Conservation (phyloP, 192 early-diverging fungal species). For the Podila horticola region DNA sequence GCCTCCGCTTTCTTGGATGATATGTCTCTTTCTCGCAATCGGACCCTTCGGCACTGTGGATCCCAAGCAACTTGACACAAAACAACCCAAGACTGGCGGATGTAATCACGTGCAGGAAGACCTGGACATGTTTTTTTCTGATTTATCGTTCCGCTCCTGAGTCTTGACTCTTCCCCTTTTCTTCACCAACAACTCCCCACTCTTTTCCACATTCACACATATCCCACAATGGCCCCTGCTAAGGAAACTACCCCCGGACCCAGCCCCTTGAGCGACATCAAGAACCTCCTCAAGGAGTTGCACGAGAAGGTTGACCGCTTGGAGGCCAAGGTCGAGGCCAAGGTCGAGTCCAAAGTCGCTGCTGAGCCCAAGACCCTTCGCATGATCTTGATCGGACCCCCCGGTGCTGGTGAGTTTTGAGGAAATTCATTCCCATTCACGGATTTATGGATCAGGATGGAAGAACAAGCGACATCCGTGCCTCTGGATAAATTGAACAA, state of each 20-base stretch:
- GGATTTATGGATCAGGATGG: too few relatives aligned
- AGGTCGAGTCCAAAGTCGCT: conserved; percentile 14
- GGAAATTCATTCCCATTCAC: background rate
- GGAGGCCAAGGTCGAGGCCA: conserved; percentile 35
- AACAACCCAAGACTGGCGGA: too few relatives aligned
- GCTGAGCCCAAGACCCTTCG: conserved; percentile 56
- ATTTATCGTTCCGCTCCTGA: background rate
- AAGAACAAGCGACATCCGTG: too few relatives aligned
- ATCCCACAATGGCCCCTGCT: conserved; percentile 32
- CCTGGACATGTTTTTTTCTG: too few relatives aligned
- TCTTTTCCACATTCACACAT: background rate
- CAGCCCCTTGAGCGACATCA: conserved; percentile 44
- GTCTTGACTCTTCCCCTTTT: background rate
- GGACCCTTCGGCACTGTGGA: too few relatives aligned
- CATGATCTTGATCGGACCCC: conserved; percentile 93
- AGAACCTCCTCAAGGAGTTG: conserved; percentile 51
- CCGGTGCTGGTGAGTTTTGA: conserved; percentile 80
- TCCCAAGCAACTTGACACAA: too few relatives aligned
- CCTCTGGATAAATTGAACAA: too few relatives aligned
- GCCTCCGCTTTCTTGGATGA: too few relatives aligned
- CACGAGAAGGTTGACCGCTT: conserved; percentile 49
- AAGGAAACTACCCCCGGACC: conserved; percentile 44
- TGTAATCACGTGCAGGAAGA: too few relatives aligned
- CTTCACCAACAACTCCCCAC: conserved; percentile 9
- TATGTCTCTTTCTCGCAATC: too few relatives aligned